These are phyloP conservation scores for Paramecium octaurelia DNA, from an alignment of 73 alveolate genomes.

Conservation along the genomic window DNA sequence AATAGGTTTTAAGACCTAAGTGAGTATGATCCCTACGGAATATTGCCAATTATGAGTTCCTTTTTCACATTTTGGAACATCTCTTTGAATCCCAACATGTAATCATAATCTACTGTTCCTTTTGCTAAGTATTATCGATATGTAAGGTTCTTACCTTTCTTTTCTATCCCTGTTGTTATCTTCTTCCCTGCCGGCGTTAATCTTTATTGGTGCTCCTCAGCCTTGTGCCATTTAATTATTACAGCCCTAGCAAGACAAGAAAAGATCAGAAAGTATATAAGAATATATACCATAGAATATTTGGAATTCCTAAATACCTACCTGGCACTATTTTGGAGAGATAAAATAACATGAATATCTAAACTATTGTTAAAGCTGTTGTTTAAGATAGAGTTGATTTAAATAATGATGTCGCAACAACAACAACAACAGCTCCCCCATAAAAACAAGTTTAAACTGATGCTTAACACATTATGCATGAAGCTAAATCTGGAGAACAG, in stretches of 20 bases:
- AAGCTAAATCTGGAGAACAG: not conserved
- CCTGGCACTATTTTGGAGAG: slow-evolving; percentile 87
- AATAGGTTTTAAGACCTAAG: slow-evolving; percentile 75
- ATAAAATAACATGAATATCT: not conserved
- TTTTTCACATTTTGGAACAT: slow-evolving; percentile 66
- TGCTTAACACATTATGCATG: not conserved
- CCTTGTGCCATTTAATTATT: slow-evolving; percentile 66
- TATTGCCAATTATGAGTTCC: slow-evolving; percentile 79
- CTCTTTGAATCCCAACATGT: slow-evolving; percentile 77
- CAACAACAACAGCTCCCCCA: not conserved
- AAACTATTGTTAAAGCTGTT: slow-evolving; percentile 44
- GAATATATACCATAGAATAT: not conserved
- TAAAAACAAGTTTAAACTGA: not conserved
- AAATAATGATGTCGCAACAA: not conserved
- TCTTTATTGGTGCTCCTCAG: slow-evolving; percentile 78
- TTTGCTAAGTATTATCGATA: slow-evolving; percentile 62
- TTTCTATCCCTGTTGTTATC: slow-evolving; percentile 81
- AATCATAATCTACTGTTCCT: slow-evolving; percentile 60
- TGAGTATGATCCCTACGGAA: slow-evolving; percentile 87
- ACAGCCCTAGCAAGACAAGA: slow-evolving; percentile 61
- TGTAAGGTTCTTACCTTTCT: slow-evolving; percentile 69
- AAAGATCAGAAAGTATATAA: slow-evolving; percentile 60
- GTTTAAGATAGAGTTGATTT: slow-evolving; percentile 24
- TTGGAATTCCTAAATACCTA: slow-evolving; percentile 81
- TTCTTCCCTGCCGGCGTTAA: slow-evolving; percentile 89